Evolutionary conservation across 306 rosid genomes (phyloP), one percentile per base, ranked within the genome.

Genomic region (Sechiopsis laciniata): DNA sequence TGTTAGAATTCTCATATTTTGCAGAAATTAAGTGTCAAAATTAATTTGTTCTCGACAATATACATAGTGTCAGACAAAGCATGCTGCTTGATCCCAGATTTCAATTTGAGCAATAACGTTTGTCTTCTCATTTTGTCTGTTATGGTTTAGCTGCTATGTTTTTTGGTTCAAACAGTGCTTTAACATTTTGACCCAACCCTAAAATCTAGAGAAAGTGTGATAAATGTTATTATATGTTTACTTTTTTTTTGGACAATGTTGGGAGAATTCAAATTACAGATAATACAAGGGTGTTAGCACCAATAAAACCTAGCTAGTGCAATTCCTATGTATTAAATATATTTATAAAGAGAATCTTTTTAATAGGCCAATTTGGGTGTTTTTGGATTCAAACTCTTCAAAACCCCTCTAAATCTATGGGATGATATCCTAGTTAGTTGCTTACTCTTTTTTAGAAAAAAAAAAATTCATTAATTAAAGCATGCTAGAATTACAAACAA

Each of bases 21-120:
- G 63, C 16, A 24, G 65, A 59, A 59, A 24, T 59, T 59, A 59
- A 15, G 46, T 40, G 46, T 59, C 2, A 60, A 29, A 60, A 26
- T 60, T 60, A 60, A 14, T 52, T 52, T 52, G 56, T 52, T 52
- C 8, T 52, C 19, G 56, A 42, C 48, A n/a, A 64, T 35, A n/a
- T 64, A 64, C n/a, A 8, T 37, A 37, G 51, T 64, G 71, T 64
- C 71, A 64, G 71, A 40, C 71, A 64, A 64, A 64, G 71, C 26
- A 64, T 64, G 70, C 70, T 63, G 70, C 70, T 63, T 40, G 52
- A 64, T 64, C 71, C 71, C 52, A 64, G 71, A 40, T 64, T 64
- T 64, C 52, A 37, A 64, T 64, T 55, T 15, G 69, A 35, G 21
- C 71, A 37, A 17, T 11, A 40, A n/a, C 71, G 42, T 40, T 45